These are phyloP conservation scores for Beauveria varroae DNA, from an alignment of 2,329 filamentous ascomycete genomes.

Conservation along the genomic window DNA sequence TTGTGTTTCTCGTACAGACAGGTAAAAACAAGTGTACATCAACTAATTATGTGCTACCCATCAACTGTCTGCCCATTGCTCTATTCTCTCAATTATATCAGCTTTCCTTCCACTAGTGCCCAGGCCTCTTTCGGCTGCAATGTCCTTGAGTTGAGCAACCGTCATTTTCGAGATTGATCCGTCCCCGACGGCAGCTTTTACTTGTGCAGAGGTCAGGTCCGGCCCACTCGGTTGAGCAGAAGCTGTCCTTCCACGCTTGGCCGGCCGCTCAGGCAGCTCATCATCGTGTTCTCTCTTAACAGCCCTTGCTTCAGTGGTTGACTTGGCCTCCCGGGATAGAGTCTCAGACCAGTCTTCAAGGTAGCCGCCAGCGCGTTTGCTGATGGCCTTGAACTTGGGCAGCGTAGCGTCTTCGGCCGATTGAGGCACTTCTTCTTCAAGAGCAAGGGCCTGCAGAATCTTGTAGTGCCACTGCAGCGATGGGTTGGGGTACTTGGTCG, in stretches of 20 bases:
- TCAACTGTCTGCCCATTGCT: conserved; percentile 44
- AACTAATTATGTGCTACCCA: not conserved
- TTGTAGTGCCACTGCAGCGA: conserved; percentile 95
- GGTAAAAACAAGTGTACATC: not conserved
- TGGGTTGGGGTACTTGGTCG: conserved; percentile 83
- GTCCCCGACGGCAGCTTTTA: conserved; percentile 37
- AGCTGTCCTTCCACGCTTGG: conserved; percentile 37
- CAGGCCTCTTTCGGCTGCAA: conserved; percentile 40
- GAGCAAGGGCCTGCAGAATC: conserved; percentile 81
- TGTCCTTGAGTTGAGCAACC: conserved; percentile 43
- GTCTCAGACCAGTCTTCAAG: conserved; percentile 68
- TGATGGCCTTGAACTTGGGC: conserved; percentile 79
- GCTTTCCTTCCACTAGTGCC: conserved; percentile 45
- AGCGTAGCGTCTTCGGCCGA: conserved; percentile 68
- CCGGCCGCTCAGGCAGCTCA: conserved; percentile 34
- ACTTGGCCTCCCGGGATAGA: conserved; percentile 49
- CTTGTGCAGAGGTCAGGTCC: conserved; percentile 36
- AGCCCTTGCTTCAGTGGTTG: conserved; percentile 30
- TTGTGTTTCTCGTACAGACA: not conserved
- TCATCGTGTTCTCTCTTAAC: conserved; percentile 46
- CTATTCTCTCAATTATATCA: conserved; percentile 47
- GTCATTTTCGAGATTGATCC: conserved; percentile 46
- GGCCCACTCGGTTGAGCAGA: conserved; percentile 26
- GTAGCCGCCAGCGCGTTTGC: conserved; percentile 76
- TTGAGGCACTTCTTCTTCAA: conserved; percentile 84